Conservation (phyloP, 768 basidiomycete genomes). For the Tephrocybe rancida region DNA sequence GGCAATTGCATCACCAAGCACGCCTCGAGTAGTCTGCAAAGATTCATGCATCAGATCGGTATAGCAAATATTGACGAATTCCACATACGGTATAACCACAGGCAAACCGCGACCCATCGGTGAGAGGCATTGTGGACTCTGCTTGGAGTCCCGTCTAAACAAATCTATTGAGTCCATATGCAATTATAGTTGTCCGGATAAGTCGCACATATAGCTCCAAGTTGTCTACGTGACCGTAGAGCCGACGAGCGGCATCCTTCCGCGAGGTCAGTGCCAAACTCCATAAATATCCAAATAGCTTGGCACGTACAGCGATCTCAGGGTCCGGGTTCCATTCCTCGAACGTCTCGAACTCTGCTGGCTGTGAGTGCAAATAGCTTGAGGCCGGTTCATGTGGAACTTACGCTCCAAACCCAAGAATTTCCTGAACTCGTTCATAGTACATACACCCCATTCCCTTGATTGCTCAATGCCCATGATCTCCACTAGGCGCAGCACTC, state of each 20-base stretch:
- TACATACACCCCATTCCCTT: no score
- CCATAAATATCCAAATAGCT: background rate
- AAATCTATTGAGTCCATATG: background rate
- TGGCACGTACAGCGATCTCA: conserved; percentile 38
- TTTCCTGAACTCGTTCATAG: no score
- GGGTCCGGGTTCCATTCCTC: conserved; percentile 53
- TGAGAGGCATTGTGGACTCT: no score
- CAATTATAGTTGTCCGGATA: background rate
- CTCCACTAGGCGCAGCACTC: no score
- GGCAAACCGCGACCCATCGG: conserved; percentile 23
- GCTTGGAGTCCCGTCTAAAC: conserved; percentile 26
- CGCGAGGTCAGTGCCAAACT: background rate
- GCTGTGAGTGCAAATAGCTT: no score
- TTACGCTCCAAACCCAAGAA: conserved; percentile 49
- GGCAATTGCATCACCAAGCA: conserved; percentile 54
- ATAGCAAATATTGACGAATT: background rate
- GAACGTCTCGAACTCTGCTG: conserved; percentile 42
- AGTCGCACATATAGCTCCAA: conserved; percentile 32
- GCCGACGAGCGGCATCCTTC: conserved; percentile 22
- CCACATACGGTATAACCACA: conserved; percentile 28
- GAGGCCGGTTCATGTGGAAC: conserved; percentile 1
- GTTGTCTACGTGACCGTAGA: conserved; percentile 33
- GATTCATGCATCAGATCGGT: background rate
- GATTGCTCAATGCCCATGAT: no score
- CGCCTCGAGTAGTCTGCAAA: conserved; percentile 44